Conservation (phyloP, 148 eudicot genomes). For the Cornus controversa region DNA sequence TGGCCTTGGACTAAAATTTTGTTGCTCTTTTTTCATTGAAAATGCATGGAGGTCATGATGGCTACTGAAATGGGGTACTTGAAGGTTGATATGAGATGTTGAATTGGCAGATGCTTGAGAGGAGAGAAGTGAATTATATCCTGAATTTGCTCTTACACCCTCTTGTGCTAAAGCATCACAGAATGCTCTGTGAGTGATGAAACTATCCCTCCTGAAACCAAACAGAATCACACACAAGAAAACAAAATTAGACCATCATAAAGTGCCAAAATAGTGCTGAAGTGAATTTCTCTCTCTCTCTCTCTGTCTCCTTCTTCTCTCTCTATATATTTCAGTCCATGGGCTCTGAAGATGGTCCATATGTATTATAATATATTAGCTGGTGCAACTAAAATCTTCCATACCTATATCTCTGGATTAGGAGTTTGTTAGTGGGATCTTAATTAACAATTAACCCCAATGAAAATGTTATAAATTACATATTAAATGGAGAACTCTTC, state of each 20-base stretch:
- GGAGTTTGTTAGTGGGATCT: background rate
- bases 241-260: background rate
- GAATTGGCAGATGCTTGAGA: constrained; percentile 31
- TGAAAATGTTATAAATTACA: too few species aligned
- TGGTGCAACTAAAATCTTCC: background rate
- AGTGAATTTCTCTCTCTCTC: background rate
- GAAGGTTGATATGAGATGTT: constrained; percentile 23
- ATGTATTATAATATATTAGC: too few species aligned
- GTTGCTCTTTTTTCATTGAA: constrained; percentile 55
- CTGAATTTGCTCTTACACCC: constrained; percentile 50
- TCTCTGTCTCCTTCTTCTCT: background rate
- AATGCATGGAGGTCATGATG: constrained; percentile 26
- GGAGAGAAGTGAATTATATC: constrained; percentile 18
- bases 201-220: constrained; percentile 82
- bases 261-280: background rate
- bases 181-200: constrained; percentile 96
- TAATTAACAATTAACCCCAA: background rate
- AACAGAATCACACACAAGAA: background rate
- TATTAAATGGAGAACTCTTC: background rate
- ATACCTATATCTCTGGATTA: background rate
- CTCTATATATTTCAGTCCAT: too few species aligned
- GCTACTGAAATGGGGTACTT: constrained; percentile 26
- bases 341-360: too few species aligned
- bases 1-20: constrained; percentile 27
- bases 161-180: constrained; percentile 96